A percentile compares a stretch with the other conserved stretches of the same genome.
Evolutionary conservation across 768 basidiomycete species (phyloP).

Genomic region (Trametes meyenii): DNA sequence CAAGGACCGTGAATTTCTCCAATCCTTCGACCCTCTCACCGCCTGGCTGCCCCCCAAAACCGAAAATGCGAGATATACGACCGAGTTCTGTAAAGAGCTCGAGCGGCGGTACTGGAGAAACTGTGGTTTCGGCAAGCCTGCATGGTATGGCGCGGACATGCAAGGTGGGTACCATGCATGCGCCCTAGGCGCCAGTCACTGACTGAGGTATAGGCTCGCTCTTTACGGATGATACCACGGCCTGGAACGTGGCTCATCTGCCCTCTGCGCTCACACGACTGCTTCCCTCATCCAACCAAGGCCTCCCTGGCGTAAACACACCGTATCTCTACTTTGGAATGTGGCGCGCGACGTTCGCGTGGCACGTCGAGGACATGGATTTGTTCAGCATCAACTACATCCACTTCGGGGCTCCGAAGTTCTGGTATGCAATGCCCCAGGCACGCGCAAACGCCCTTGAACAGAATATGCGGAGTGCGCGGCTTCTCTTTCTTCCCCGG

Average conservation of each 20-base stretch:
- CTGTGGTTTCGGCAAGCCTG: constrained; percentile 83
- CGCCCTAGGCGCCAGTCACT: background rate
- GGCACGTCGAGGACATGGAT: constrained; percentile 99
- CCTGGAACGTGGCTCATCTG: constrained; percentile 95
- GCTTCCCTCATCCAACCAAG: constrained; percentile 63
- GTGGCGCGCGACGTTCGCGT: constrained; percentile 98
- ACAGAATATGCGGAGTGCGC: constrained; percentile 81
- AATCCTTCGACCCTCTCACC: constrained; percentile 67
- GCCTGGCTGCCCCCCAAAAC: constrained; percentile 86
- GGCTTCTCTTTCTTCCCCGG: background rate
- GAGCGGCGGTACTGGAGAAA: constrained; percentile 94
- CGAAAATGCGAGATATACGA: constrained; percentile 75
- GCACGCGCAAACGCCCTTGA: constrained; percentile 82
- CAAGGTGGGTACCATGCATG: constrained; percentile 56
- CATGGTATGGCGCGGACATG: constrained; percentile 98
- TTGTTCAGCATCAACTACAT: constrained; percentile 99
- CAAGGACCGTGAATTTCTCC: constrained; percentile 58
- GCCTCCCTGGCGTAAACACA: constrained; percentile 93
- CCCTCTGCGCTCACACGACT: constrained; percentile 85
- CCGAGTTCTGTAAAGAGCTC: constrained; percentile 83
- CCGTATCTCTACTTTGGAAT: constrained; percentile 99
- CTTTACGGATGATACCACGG: constrained; percentile 72
- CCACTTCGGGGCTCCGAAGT: constrained; percentile 96
- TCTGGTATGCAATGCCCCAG: constrained; percentile 97
- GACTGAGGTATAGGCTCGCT: constrained; percentile 51